A percentile compares a stretch with the other conserved stretches of the same genome.
These are phyloP conservation scores for Bacidia rubella DNA, from an alignment of 495 filamentous ascomycete genomes.

Conservation along the genomic window DNA sequence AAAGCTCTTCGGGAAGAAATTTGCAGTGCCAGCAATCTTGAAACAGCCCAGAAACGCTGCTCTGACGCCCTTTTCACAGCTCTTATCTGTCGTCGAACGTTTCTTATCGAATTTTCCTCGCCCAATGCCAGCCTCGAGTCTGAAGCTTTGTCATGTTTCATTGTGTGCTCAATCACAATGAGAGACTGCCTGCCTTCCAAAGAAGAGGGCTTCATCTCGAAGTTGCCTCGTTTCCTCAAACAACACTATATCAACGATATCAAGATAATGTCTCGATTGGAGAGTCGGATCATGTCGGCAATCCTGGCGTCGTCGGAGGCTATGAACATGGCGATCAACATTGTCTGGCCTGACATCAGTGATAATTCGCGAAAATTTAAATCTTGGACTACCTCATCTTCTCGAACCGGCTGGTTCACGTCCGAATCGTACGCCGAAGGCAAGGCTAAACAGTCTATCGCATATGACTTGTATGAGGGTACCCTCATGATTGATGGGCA, in stretches of 20 bases:
- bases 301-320: slow-evolving; percentile 5
- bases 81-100: slow-evolving; percentile 39
- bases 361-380: not conserved
- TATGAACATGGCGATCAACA: slow-evolving; percentile 10
- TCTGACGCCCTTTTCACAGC: slow-evolving; percentile 33
- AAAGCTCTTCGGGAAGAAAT: slow-evolving; percentile 30
- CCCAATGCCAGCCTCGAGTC: not conserved
- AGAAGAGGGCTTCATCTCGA: slow-evolving; percentile 5
- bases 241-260: slow-evolving; percentile 34
- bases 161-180: slow-evolving; percentile 13
- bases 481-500: slow-evolving; percentile 35
- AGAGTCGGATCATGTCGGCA: slow-evolving; percentile 20
- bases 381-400: no score
- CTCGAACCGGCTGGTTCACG: no score
- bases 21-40: slow-evolving; percentile 26
- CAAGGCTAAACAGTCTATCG: slow-evolving; percentile 18
- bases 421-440: no score
- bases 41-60: slow-evolving; percentile 23
- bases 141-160: slow-evolving; percentile 6
- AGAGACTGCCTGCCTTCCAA: slow-evolving; percentile 10
- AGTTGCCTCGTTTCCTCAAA: slow-evolving; percentile 3
- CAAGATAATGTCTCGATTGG: slow-evolving; percentile 30
- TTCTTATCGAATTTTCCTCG: slow-evolving; percentile 15
- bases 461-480: slow-evolving; percentile 36
- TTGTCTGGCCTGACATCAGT: slow-evolving; percentile 7